Evolutionary conservation across 306 rosid species (phyloP).

Genomic region (Prunus armeniaca): DNA sequence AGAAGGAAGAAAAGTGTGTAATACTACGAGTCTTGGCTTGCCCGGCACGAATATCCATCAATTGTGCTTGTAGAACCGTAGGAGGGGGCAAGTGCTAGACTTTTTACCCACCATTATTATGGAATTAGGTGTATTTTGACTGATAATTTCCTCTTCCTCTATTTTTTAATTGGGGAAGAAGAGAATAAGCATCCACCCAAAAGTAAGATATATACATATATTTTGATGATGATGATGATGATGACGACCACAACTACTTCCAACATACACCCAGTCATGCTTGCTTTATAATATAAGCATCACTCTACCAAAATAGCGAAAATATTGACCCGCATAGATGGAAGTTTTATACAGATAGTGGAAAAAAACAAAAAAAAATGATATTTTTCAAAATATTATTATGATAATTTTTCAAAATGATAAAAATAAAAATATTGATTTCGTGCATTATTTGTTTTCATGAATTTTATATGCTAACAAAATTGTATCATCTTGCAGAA

Average conservation of each 20-base stretch:
- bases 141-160: background rate
- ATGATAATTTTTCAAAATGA: background rate
- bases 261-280: background rate
- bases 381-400: no score
- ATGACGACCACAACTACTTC: background rate
- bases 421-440: no score
- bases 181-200: background rate
- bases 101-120: background rate
- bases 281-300: constrained; percentile 3
- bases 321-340: background rate
- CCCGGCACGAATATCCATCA: background rate
- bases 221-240: background rate
- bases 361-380: background rate
- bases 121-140: constrained; percentile 10
- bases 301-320: background rate
- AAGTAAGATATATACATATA: background rate
- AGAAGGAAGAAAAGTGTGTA: background rate
- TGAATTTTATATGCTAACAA: background rate
- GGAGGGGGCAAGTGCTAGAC: background rate
- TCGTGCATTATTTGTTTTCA: background rate
- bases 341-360: background rate
- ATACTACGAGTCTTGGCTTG: background rate
- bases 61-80: background rate
- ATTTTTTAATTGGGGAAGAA: background rate
- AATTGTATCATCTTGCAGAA: constrained; percentile 48